These are phyloP conservation scores for Apophysomyces trapeziformis DNA, from an alignment of 371 early-diverging fungal species.

Conservation along the genomic window DNA sequence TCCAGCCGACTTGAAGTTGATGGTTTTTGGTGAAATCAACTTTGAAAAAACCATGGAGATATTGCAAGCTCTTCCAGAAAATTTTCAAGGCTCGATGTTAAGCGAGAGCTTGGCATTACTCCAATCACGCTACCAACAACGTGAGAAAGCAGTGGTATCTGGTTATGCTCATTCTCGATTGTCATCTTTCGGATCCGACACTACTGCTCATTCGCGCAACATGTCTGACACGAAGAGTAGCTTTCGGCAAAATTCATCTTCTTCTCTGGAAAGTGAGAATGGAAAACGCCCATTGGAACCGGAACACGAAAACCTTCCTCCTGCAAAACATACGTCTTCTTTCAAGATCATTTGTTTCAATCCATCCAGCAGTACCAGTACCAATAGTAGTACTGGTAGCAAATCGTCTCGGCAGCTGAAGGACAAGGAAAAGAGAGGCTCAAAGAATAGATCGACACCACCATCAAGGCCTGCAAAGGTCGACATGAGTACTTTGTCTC, in stretches of 20 bases:
- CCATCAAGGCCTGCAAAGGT: not conserved
- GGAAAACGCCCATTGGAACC: not conserved
- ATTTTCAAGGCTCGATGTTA: slow-evolving; percentile 12
- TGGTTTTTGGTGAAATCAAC: slow-evolving; percentile 24
- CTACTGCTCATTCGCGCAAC: not conserved
- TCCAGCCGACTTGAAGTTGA: slow-evolving; percentile 23
- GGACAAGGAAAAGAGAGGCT: not conserved
- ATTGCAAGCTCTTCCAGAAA: not conserved
- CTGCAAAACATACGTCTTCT: not conserved
- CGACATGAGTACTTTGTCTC: not conserved
- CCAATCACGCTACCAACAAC: slow-evolving; percentile 7
- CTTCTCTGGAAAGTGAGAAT: not conserved
- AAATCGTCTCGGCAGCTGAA: not conserved
- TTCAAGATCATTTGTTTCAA: not conserved
- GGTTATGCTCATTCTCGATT: slow-evolving; percentile 10
- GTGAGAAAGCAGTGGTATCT: slow-evolving; percentile 11
- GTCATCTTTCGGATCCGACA: not conserved
- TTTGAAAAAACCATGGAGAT: slow-evolving; percentile 19
- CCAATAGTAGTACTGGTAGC: not conserved
- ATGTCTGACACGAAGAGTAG: not conserved
- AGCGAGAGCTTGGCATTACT: slow-evolving; percentile 7
- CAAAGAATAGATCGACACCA: not conserved
- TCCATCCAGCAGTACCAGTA: not conserved
- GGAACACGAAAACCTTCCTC: not conserved
- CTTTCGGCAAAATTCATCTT: not conserved